Evolutionary conservation across 176 grass and related monocot genomes (phyloP).

Genomic region (Dendrocalamus sinicus): DNA sequence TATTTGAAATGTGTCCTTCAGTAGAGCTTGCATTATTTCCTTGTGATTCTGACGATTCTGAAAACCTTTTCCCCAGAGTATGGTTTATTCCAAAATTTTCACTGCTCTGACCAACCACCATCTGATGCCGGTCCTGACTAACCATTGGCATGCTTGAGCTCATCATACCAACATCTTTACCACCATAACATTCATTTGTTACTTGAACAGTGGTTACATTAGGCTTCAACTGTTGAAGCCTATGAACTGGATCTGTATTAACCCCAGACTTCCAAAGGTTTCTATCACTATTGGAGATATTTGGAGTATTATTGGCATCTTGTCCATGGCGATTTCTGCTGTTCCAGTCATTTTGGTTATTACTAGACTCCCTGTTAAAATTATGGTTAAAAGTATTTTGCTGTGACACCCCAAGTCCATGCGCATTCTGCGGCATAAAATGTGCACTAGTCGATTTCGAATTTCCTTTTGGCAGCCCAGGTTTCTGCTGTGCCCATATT

Average conservation of each 20-base stretch:
- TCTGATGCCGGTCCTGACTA: constrained; percentile 49
- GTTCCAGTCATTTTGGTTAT: constrained; percentile 78
- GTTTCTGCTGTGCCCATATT: constrained; percentile 58
- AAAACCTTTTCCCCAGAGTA: constrained; percentile 45
- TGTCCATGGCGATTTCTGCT: constrained; percentile 50
- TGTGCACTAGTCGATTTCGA: constrained; percentile 43
- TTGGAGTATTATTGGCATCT: constrained; percentile 50
- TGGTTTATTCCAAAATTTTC: constrained; percentile 65
- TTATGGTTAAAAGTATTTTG: constrained; percentile 57
- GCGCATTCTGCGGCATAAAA: constrained; percentile 45
- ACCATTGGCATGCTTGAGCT: constrained; percentile 45
- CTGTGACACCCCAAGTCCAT: constrained; percentile 68
- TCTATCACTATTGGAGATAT: constrained; percentile 51
- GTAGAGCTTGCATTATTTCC: constrained; percentile 50
- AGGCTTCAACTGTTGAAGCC: constrained; percentile 53
- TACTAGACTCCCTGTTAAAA: constrained; percentile 56
- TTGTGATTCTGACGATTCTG: constrained; percentile 64
- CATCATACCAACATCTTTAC: constrained; percentile 49
- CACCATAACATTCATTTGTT: constrained; percentile 43
- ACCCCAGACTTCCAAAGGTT: constrained; percentile 55
- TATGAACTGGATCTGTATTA: constrained; percentile 52
- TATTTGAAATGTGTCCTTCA: constrained; percentile 48
- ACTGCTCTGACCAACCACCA: constrained; percentile 35
- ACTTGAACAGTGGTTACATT: constrained; percentile 43
- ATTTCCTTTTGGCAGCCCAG: constrained; percentile 58